Evolutionary conservation across 2,329 filamentous ascomycete genomes (phyloP).

Genomic region (Exophiala xenobiotica): DNA sequence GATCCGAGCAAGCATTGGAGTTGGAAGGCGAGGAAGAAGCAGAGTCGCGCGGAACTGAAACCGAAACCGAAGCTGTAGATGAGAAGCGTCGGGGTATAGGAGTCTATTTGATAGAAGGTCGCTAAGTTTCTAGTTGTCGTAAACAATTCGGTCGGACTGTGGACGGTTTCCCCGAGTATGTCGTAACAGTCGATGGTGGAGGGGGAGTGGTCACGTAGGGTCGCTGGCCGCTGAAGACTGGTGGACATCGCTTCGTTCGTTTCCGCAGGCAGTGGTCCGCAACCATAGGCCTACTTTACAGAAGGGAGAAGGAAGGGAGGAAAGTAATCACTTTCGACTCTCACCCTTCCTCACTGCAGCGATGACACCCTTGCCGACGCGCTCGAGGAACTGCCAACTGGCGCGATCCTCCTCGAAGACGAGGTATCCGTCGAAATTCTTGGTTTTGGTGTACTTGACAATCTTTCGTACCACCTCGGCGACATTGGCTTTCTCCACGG

Average conservation of each 20-base stretch:
- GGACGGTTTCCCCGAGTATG: no score
- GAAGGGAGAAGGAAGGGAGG: neutral
- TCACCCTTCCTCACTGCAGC: neutral
- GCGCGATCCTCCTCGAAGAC: slow-evolving; percentile 16
- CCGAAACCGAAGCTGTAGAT: neutral
- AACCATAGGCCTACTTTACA: no score
- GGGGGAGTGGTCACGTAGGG: no score
- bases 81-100: no score
- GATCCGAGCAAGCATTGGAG: slow-evolving; percentile 20
- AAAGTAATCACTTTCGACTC: neutral
- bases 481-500: neutral
- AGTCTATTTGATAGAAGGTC: no score
- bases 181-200: no score
- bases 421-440: slow-evolving; percentile 20
- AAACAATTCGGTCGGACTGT: no score
- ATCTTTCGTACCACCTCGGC: slow-evolving; percentile 17
- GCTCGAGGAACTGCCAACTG: slow-evolving; percentile 19
- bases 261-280: no score
- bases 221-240: no score
- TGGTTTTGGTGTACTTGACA: slow-evolving; percentile 17
- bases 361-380: slow-evolving; percentile 19
- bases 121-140: no score
- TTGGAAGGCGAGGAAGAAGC: slow-evolving; percentile 16
- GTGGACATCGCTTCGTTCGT: no score
- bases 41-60: no score